Conservation (phyloP, 1,139 yeast genomes). For the Hansenula lynferdii region DNA sequence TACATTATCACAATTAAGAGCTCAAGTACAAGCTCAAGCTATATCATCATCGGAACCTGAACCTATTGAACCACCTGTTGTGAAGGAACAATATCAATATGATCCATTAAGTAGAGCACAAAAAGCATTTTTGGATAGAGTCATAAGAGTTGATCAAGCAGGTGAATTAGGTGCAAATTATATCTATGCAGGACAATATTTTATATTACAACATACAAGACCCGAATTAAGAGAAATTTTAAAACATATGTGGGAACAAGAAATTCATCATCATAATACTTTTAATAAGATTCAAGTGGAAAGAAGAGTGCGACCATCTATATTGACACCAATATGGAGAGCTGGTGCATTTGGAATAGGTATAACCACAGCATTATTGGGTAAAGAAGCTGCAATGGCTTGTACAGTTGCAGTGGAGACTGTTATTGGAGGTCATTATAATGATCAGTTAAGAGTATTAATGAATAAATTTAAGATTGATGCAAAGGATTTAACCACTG, state of each 20-base stretch:
- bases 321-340: constrained; percentile 91
- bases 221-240: constrained; percentile 71
- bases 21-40: constrained; percentile 7
- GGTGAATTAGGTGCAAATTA: constrained; percentile 98
- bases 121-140: constrained; percentile 66
- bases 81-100: constrained; percentile 6
- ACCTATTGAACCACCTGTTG: background rate
- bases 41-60: background rate
- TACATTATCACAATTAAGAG: constrained; percentile 17
- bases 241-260: constrained; percentile 98
- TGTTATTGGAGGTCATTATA: constrained; percentile 95
- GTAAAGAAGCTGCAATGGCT: constrained; percentile 99
- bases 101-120: constrained; percentile 50
- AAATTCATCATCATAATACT: constrained; percentile 80
- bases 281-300: constrained; percentile 73
- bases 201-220: constrained; percentile 62
- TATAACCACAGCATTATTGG: constrained; percentile 75
- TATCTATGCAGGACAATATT: constrained; percentile 87
- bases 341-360: constrained; percentile 88
- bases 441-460: constrained; percentile 78
- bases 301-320: constrained; percentile 84
- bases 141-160: constrained; percentile 92
- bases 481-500: constrained; percentile 37
- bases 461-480: constrained; percentile 53
- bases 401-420: constrained; percentile 99